Evolutionary conservation across 805 yeast genomes (phyloP).

Genomic region (Ogataea nitratoaversa): DNA sequence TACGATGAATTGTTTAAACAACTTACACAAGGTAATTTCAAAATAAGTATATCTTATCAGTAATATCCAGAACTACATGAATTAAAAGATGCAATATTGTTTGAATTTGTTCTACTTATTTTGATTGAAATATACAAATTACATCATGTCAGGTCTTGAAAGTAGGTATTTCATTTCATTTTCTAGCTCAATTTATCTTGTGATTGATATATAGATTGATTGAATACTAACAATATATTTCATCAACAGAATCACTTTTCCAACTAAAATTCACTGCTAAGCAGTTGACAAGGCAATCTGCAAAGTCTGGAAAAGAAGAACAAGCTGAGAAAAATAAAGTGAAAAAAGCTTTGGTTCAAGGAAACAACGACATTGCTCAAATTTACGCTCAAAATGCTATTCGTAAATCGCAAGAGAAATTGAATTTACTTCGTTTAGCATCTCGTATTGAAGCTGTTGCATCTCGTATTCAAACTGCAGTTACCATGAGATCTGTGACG

Average conservation of each 20-base stretch:
- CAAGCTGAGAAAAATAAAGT: conserved; percentile 80
- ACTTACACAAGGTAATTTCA: too few species aligned
- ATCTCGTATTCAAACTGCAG: conserved; percentile 94
- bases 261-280: conserved; percentile 87
- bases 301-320: conserved; percentile 88
- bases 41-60: too few species aligned
- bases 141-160: conserved; percentile 41
- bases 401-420: conserved; percentile 80
- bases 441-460: conserved; percentile 96
- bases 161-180: conserved; percentile 28
- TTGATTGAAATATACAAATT: too few species aligned
- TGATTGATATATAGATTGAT: too few species aligned
- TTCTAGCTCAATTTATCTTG: too few species aligned
- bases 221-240: conserved; percentile 12
- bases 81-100: too few species aligned
- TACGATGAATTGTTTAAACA: too few species aligned
- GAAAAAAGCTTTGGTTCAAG: conserved; percentile 82
- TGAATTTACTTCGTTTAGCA: conserved; percentile 75
- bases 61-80: too few species aligned
- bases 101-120: too few species aligned
- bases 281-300: conserved; percentile 84
- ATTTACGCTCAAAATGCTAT: conserved; percentile 95
- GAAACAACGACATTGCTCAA: conserved; percentile 87
- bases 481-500: conserved; percentile 93
- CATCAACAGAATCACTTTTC: conserved; percentile 50